These are phyloP conservation scores for Thermothielavioides terrestris DNA, from an alignment of 495 filamentous ascomycete genomes.

Conservation along the genomic window DNA sequence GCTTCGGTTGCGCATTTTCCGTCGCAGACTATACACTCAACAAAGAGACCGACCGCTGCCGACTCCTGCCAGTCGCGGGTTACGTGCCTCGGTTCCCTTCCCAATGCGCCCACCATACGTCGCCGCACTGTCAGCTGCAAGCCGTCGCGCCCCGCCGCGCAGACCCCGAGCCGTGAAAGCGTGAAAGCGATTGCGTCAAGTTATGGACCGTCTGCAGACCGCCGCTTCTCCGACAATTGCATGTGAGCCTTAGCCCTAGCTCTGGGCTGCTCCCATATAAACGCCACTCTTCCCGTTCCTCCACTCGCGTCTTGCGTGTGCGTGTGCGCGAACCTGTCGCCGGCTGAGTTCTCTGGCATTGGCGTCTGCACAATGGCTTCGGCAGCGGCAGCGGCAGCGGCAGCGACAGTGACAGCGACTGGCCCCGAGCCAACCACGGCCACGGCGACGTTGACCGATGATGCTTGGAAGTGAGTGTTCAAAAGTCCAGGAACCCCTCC, in stretches of 20 bases:
- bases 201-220: constrained; percentile 26
- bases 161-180: constrained; percentile 8
- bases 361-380: constrained; percentile 15
- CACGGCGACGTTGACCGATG: constrained; percentile 11
- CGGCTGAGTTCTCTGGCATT: background rate
- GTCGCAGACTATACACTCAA: background rate
- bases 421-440: too few species aligned
- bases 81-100: constrained; percentile 1
- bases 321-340: background rate
- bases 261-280: background rate
- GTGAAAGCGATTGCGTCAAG: constrained; percentile 11
- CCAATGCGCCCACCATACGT: constrained; percentile 26
- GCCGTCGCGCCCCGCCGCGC: constrained; percentile 20
- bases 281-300: background rate
- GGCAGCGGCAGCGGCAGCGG: background rate
- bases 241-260: constrained; percentile 21
- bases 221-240: constrained; percentile 9
- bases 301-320: background rate
- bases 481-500: background rate
- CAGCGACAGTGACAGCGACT: background rate
- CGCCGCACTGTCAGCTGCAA: constrained; percentile 16
- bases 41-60: background rate
- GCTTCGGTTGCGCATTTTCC: constrained; percentile 3
- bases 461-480: constrained; percentile 22
- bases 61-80: background rate